Percentiles rank a stretch among this genome's conserved stretches.
Evolutionary conservation across 2,329 filamentous ascomycete genomes (phyloP).

Genomic region (Gaeumannomyces sp.): DNA sequence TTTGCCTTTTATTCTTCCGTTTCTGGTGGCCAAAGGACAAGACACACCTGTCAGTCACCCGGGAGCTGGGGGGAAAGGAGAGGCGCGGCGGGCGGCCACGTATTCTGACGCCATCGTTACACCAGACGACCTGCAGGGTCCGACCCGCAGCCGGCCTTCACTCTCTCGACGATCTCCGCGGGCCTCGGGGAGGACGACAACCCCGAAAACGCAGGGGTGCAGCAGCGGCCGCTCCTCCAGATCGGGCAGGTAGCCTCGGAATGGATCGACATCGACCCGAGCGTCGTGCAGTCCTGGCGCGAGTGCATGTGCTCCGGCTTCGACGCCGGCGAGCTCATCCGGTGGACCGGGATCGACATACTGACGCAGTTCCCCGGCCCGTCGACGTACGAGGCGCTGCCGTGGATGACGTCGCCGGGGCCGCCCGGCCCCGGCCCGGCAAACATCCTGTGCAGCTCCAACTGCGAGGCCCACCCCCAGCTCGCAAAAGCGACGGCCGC

Average conservation of each 20-base stretch:
- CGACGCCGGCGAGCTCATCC: slow-evolving; percentile 13
- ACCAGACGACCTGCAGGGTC: not conserved
- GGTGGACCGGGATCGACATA: slow-evolving; percentile 21
- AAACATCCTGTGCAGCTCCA: not conserved
- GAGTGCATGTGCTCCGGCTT: slow-evolving; percentile 3
- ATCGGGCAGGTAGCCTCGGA: not conserved
- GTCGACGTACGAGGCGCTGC: slow-evolving; percentile 12
- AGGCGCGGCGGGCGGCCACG: not conserved
- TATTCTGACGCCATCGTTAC: slow-evolving; percentile 1
- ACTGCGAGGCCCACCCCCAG: not conserved
- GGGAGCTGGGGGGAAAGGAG: not conserved
- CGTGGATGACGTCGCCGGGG: slow-evolving; percentile 14
- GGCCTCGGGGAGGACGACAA: not conserved
- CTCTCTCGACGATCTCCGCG: not conserved
- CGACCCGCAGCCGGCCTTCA: not conserved
- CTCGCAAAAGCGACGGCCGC: not conserved
- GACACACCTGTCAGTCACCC: too few species aligned
- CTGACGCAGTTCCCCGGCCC: slow-evolving; percentile 14
- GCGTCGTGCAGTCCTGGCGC: not conserved
- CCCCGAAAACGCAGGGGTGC: not conserved
- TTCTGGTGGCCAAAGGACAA: not conserved
- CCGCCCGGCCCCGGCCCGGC: not conserved
- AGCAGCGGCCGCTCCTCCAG: not conserved
- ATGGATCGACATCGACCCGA: not conserved
- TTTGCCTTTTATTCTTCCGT: not conserved